Evolutionary conservation across 768 basidiomycete species (phyloP).

Genomic region (Tulasnella sp.): DNA sequence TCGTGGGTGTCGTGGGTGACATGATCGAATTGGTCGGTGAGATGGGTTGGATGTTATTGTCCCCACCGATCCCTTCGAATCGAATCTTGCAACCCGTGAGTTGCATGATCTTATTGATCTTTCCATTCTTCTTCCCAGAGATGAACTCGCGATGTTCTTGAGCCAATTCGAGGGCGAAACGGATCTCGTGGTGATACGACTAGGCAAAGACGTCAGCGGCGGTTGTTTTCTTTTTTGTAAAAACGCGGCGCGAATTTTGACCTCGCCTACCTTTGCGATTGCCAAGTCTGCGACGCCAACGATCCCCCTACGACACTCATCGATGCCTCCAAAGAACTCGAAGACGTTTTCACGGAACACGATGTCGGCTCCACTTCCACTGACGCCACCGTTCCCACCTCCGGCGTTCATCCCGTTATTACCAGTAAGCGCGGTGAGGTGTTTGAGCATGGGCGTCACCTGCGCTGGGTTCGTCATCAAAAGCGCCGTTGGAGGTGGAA

Average conservation of each 20-base stretch:
- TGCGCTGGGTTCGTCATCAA: constrained; percentile 57
- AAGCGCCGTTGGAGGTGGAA: constrained; percentile 53
- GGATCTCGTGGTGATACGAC: constrained; percentile 94
- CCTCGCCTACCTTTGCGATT: constrained; percentile 62
- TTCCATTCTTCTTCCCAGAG: constrained; percentile 98
- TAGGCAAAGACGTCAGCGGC: constrained; percentile 24
- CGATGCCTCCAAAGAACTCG: constrained; percentile 89
- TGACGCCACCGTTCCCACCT: too few relatives aligned
- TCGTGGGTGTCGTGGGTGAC: constrained; percentile 72
- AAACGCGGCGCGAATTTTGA: not conserved
- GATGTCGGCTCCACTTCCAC: constrained; percentile 71
- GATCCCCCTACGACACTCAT: constrained; percentile 80
- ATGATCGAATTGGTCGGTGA: not conserved
- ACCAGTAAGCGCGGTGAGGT: constrained; percentile 54
- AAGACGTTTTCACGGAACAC: constrained; percentile 98
- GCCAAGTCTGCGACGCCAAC: constrained; percentile 83
- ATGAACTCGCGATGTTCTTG: constrained; percentile 99
- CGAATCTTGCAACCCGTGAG: constrained; percentile 95
- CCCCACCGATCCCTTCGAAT: constrained; percentile 47
- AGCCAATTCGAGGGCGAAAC: constrained; percentile 94
- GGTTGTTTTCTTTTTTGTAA: not conserved
- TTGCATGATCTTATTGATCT: constrained; percentile 99
- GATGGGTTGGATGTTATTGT: not conserved
- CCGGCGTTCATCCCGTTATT: too few relatives aligned
- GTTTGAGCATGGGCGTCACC: constrained; percentile 74